A percentile compares a stretch with the other conserved stretches of the same genome.
Conservation (phyloP, 148 eudicot genomes). For the Diospyros lotus region DNA sequence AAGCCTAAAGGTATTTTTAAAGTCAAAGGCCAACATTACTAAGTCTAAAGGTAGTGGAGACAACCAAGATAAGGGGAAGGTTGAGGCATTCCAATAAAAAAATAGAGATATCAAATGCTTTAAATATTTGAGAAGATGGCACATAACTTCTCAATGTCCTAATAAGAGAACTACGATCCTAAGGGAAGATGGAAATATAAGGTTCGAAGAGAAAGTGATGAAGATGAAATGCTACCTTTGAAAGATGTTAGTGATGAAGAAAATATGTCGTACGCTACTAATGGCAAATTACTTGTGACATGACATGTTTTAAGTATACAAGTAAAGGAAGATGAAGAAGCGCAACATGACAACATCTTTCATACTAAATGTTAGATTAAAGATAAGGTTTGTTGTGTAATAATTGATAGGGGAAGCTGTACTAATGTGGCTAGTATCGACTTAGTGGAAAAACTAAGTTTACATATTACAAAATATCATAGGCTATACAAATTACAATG, state of each 20-base stretch:
- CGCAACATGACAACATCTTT: conserved; percentile 2
- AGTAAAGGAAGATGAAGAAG: not conserved
- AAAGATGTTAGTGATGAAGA: not conserved
- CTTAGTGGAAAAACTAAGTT: not conserved
- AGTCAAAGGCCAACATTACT: too few relatives aligned
- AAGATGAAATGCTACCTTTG: too few relatives aligned
- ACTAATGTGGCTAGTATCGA: not conserved
- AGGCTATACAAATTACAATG: not conserved
- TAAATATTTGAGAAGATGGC: too few relatives aligned
- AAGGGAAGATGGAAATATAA: too few relatives aligned
- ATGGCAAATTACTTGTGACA: not conserved
- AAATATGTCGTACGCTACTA: not conserved
- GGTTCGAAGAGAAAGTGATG: too few relatives aligned
- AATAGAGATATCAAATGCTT: too few relatives aligned
- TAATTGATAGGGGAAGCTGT: conserved; percentile 9
- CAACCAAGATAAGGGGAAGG: too few relatives aligned
- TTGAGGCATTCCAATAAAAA: too few relatives aligned
- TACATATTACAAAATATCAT: not conserved
- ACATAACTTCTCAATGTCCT: too few relatives aligned
- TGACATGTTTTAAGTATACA: not conserved
- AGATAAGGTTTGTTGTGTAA: not conserved
- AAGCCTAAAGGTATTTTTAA: too few relatives aligned
- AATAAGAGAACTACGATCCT: too few relatives aligned
- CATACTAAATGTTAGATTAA: not conserved
- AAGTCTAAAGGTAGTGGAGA: too few relatives aligned